Percentiles rank a stretch among this genome's conserved stretches.
These are phyloP conservation scores for Aspergillus amoenus DNA, from an alignment of 2,329 filamentous ascomycete genomes.

Conservation along the genomic window DNA sequence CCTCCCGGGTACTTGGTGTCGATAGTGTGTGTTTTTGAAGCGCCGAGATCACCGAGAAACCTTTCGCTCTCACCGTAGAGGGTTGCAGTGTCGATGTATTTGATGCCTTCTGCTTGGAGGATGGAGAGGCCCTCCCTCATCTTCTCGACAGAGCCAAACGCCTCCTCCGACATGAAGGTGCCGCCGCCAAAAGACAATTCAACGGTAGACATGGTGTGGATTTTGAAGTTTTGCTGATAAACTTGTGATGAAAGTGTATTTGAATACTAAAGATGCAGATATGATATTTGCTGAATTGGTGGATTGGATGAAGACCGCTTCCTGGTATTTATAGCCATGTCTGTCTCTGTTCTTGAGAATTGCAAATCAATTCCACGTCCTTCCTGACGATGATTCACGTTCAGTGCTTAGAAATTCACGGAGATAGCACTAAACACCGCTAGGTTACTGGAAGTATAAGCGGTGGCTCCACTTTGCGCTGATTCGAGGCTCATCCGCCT, in stretches of 20 bases:
- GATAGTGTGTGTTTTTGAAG: conserved; percentile 44
- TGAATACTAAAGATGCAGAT: too few relatives aligned
- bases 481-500: too few relatives aligned
- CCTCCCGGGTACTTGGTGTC: conserved; percentile 47
- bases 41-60: conserved; percentile 41
- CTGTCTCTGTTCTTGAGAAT: too few relatives aligned
- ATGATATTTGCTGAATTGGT: too few relatives aligned
- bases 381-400: too few relatives aligned
- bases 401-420: too few relatives aligned
- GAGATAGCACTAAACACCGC: too few relatives aligned
- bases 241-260: neutral
- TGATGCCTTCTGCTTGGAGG: neutral
- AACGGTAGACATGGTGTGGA: neutral
- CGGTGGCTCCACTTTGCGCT: too few relatives aligned
- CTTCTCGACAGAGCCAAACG: neutral
- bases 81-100: conserved; percentile 5
- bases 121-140: neutral
- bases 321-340: too few relatives aligned
- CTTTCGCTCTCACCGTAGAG: conserved; percentile 44
- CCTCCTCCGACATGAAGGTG: neutral
- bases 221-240: neutral
- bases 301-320: too few relatives aligned
- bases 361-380: too few relatives aligned
- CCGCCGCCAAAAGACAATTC: neutral
- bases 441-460: too few relatives aligned